A percentile compares a stretch with the other conserved stretches of the same genome.
These are phyloP conservation scores for Diaporthe longicolla DNA, from an alignment of 2,329 filamentous ascomycete genomes.

Conservation along the genomic window DNA sequence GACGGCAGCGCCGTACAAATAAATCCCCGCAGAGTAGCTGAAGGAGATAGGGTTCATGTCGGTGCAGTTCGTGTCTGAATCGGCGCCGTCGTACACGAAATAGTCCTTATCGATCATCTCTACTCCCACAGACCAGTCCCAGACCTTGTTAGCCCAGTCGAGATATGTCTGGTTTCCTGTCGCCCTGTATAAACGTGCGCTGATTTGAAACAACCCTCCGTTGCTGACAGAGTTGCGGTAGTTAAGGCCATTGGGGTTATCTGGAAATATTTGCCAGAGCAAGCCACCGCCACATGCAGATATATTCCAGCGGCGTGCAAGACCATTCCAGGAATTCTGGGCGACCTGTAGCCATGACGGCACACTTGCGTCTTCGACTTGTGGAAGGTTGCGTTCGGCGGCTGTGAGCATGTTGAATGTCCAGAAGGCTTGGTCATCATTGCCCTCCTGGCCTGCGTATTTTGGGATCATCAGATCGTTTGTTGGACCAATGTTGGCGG, in stretches of 20 bases:
- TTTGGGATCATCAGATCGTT: slow-evolving; percentile 72
- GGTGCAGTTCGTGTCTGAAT: slow-evolving; percentile 67
- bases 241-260: slow-evolving; percentile 80
- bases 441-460: slow-evolving; percentile 74
- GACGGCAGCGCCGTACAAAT: slow-evolving; percentile 74
- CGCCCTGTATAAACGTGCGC: slow-evolving; percentile 79
- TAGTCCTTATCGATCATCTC: slow-evolving; percentile 70
- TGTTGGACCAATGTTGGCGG: slow-evolving; percentile 69
- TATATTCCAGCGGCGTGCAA: slow-evolving; percentile 78
- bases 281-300: slow-evolving; percentile 79
- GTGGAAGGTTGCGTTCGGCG: slow-evolving; percentile 77
- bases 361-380: slow-evolving; percentile 64
- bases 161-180: slow-evolving; percentile 76
- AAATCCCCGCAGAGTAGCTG: slow-evolving; percentile 76
- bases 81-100: slow-evolving; percentile 75
- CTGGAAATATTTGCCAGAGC: slow-evolving; percentile 84
- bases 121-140: slow-evolving; percentile 72
- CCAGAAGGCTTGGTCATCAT: slow-evolving; percentile 85
- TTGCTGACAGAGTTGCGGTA: slow-evolving; percentile 90
- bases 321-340: slow-evolving; percentile 80
- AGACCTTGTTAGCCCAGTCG: slow-evolving; percentile 77
- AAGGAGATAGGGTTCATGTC: slow-evolving; percentile 69
- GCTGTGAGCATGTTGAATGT: slow-evolving; percentile 76
- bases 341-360: slow-evolving; percentile 78
- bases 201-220: slow-evolving; percentile 86